Base-by-base conservation (phyloP, 805 yeast genomes). In the Suhomyces sp. region DNA sequence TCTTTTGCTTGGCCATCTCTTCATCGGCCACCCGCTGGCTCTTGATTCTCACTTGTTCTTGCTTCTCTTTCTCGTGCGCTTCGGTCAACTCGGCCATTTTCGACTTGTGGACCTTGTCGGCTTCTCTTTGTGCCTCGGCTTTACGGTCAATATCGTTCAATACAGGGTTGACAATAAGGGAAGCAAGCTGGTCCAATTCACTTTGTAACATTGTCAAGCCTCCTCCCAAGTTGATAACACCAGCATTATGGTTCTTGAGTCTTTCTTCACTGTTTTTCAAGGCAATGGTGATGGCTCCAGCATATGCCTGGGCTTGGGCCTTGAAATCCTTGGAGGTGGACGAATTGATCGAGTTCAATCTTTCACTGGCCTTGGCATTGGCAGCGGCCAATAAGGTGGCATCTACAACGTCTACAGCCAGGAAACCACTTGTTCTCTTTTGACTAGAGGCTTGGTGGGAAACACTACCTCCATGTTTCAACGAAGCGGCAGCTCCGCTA, bases 121-220 rank as follows among this genome's bases (percentile, higher is more conserved):
- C 69, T 59, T 75, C 77, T 73, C 96, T 82, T 71, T 90, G 93
- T 47, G 81, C 79, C 22, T 70, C 76, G 19, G 96, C 96, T 64
- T 88, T 86, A 46, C 76, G 70, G 60, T 81, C 77, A 62, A 93
- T 83, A 68, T 90, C 92, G 40, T 76, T 78, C 62, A 93, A 74
- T 5, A 93, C 91, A 7, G 99, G 99, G 59, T 81, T 78, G 53
- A 94, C 96, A 63, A 88, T 77, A 46, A 84, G 79, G 55, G 83
- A 73, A 19, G 99, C 98, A 74, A 93, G 81, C 49, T 79, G 79
- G 57, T 89, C 87, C 56, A 94, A 82, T 63, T 92, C 97, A 19
- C 76, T 80, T 54, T 80, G 87, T 40, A 88, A 77, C 80, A 93
- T 83, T 63, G 79, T 82, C 53, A 89, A 77, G 2, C 97, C 98